These are phyloP conservation scores for Gymnopilus dilepis DNA, from an alignment of 768 basidiomycete genomes.

Conservation along the genomic window DNA sequence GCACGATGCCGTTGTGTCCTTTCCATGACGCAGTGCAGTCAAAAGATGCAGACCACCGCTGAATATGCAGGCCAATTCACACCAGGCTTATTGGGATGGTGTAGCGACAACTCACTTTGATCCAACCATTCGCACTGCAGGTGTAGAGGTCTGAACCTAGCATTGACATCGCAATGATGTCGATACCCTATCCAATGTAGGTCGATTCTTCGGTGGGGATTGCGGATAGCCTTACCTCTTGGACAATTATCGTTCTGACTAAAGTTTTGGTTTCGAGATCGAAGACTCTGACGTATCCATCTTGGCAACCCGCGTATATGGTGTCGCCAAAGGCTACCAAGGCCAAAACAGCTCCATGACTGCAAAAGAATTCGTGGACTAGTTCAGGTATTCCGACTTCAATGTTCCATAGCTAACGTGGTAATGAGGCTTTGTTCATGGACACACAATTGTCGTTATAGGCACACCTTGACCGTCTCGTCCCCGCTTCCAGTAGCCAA, in stretches of 20 bases:
- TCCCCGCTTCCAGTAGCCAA: conserved; percentile 92
- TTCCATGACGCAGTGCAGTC: conserved; percentile 84
- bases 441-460: not conserved
- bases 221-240: conserved; percentile 57
- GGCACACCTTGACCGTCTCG: conserved; percentile 78
- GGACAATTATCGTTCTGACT: conserved; percentile 85
- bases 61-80: not conserved
- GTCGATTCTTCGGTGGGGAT: not conserved
- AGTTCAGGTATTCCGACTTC: conserved; percentile 46
- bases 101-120: conserved; percentile 56
- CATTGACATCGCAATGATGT: conserved; percentile 82
- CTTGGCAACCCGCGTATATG: conserved; percentile 92
- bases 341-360: conserved; percentile 83
- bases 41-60: conserved; percentile 87
- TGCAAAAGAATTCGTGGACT: conserved; percentile 71
- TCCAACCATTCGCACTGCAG: conserved; percentile 66
- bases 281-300: conserved; percentile 89
- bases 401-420: conserved; percentile 69
- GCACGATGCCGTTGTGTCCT: conserved; percentile 80
- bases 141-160: conserved; percentile 70
- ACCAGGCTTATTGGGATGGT: not conserved
- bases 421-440: not conserved
- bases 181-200: conserved; percentile 57
- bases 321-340: conserved; percentile 77
- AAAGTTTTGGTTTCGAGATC: conserved; percentile 90